Percentiles rank a stretch among this genome's conserved stretches.
Evolutionary conservation across 495 filamentous ascomycete genomes (phyloP).

Genomic region (Rhypophila decipiens): DNA sequence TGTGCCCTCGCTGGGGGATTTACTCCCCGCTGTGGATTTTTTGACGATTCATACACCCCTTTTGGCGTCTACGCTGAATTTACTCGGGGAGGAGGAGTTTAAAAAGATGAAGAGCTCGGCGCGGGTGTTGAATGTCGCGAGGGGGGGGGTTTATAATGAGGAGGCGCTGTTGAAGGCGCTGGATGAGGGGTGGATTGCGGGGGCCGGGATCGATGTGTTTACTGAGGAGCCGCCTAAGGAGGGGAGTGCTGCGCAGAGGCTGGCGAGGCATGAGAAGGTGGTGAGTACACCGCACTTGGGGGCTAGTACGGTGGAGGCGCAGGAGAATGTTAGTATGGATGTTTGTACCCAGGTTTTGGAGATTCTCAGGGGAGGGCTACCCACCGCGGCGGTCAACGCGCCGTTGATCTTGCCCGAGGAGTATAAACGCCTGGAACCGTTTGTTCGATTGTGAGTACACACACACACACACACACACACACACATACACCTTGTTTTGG

Average conservation of each 20-base stretch:
- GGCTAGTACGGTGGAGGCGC: constrained; percentile 67
- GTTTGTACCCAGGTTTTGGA: constrained; percentile 67
- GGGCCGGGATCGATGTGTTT: constrained; percentile 71
- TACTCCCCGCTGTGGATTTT: constrained; percentile 60
- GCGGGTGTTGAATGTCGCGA: constrained; percentile 61
- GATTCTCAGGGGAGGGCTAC: constrained; percentile 58
- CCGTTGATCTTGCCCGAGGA: constrained; percentile 68
- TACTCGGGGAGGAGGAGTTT: constrained; percentile 58
- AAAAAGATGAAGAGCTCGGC: constrained; percentile 59
- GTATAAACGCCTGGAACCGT: constrained; percentile 62
- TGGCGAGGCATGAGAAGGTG: constrained; percentile 57
- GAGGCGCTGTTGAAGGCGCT: constrained; percentile 59
- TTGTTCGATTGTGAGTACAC: constrained; percentile 45
- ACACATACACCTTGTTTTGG: background rate
- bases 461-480: background rate
- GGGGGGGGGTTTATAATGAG: constrained; percentile 74
- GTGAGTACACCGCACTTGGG: constrained; percentile 68
- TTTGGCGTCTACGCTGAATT: constrained; percentile 60
- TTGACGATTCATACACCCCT: constrained; percentile 71
- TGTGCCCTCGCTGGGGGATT: constrained; percentile 41
- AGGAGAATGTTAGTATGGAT: constrained; percentile 69
- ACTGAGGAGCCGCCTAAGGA: constrained; percentile 56
- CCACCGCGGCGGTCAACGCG: constrained; percentile 65
- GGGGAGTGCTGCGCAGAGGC: constrained; percentile 42
- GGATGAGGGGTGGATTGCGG: constrained; percentile 59